Evolutionary conservation across 371 early-diverging fungal species (phyloP).

Genomic region (Haplosporangium sp.): DNA sequence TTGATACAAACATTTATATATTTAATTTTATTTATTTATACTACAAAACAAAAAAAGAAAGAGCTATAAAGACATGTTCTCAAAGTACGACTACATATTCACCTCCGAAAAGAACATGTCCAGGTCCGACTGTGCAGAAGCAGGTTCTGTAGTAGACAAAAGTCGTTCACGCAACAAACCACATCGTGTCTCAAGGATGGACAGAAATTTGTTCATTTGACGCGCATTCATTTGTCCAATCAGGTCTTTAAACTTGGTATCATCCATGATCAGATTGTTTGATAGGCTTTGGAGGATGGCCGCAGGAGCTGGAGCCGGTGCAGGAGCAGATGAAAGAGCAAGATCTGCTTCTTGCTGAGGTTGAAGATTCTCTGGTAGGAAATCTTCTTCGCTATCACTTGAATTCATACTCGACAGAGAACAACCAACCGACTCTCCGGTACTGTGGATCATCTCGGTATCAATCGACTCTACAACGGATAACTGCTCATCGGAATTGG

Average conservation of each 20-base stretch:
- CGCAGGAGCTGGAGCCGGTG: conserved; percentile 3
- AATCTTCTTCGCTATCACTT: conserved; percentile 41
- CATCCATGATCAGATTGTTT: conserved; percentile 52
- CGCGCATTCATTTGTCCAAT: conserved; percentile 63
- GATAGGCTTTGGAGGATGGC: conserved; percentile 25
- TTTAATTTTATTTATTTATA: too few relatives aligned
- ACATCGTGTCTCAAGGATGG: conserved; percentile 61
- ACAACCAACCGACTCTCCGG: conserved; percentile 14
- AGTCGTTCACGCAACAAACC: conserved; percentile 45
- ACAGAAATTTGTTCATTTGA: conserved; percentile 66
- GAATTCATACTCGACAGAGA: conserved; percentile 4
- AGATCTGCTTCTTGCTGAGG: conserved; percentile 10
- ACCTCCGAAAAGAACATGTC: conserved; percentile 28
- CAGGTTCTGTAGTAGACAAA: conserved; percentile 45
- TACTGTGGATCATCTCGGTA: conserved; percentile 28
- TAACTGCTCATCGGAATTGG: conserved; percentile 6
- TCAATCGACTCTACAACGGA: conserved; percentile 16
- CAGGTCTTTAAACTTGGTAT: conserved; percentile 58
- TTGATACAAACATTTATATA: too few relatives aligned
- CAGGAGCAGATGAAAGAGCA: not conserved
- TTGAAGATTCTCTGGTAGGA: conserved; percentile 9
- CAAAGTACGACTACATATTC: too few relatives aligned
- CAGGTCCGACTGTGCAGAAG: conserved; percentile 24
- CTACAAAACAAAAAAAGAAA: conserved; percentile 1
- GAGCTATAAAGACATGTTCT: too few relatives aligned